Evolutionary conservation across 495 filamentous ascomycete genomes (phyloP), one percentile per base, ranked within the genome.

Genomic region (Daldinia concentrica): DNA sequence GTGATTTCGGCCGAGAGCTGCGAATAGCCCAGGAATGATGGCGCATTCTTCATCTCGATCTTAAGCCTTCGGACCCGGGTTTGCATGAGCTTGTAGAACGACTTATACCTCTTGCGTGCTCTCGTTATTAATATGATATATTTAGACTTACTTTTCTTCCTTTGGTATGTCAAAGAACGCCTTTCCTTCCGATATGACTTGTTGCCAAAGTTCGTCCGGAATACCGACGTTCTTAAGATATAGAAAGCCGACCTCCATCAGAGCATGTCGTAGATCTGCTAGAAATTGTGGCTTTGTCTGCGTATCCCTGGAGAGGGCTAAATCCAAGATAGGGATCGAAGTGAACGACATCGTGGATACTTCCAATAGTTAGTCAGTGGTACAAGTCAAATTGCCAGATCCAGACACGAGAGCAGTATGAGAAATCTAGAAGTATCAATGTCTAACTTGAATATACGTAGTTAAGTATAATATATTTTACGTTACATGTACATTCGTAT

Each of bases 201-300:
- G 78, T 29, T 87, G 73, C 74, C 91, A 89, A 32, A 95, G 78
- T 30, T 86, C 77, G 11, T 89, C 82, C 14, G 91, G 81, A 48
- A 98, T 88, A 4, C 93, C 92, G 1, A 92, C 89, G 75, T 98
- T 94, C 69, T 88, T 89, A 58, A 99, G 87, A 74, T 99, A 99
- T 62, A 98, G 83, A 76, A 99, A 98, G 4, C 95, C 95, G 34
- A 97, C 93, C 79, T 95, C 91, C 74, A 98, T 86, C 30, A 98
- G 83, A 0, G 94, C 93, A 73, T 92, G 83, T 19, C 91, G 90
- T 14, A 98, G 85, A 11, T 90, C 79, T 0, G 85, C 80, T 0
- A 98, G 83, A 77, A 97, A 98, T 7, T 68, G 74, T 1, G 90
- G 83, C 79, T 97, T 97, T 0, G 92, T 94, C 8, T 82, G 76